Conservation (phyloP, 306 rosid genomes). For the Dalbergia cultrata region DNA sequence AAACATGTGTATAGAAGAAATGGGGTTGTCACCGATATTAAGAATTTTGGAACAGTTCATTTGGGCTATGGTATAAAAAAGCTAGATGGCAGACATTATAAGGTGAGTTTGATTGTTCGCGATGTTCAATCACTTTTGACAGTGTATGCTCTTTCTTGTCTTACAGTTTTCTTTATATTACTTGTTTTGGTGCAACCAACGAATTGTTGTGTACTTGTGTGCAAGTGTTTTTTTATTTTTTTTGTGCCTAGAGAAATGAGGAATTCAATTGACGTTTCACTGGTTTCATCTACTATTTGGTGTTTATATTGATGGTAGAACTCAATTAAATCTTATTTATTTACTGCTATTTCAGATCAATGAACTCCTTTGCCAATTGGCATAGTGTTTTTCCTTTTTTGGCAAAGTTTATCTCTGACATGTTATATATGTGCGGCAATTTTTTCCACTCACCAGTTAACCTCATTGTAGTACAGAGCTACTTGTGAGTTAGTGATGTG, state of each 20-base stretch:
- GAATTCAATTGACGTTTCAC: background rate
- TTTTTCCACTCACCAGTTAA: background rate
- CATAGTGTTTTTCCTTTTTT: background rate
- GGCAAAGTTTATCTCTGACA: background rate
- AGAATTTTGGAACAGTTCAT: conserved; percentile 68
- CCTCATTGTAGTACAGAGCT: conserved; percentile 5
- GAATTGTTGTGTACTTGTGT: background rate
- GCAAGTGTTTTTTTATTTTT: background rate
- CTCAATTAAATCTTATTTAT: conserved; percentile 10
- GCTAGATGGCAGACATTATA: conserved; percentile 85
- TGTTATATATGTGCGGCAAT: background rate
- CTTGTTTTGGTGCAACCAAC: background rate
- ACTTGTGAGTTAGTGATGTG: conserved; percentile 4
- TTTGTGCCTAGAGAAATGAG: conserved; percentile 11
- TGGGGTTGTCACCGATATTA: conserved; percentile 74
- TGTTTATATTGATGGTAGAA: background rate
- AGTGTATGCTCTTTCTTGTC: background rate
- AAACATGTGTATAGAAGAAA: conserved; percentile 78
- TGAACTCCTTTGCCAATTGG: background rate
- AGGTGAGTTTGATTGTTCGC: conserved; percentile 56
- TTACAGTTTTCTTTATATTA: background rate
- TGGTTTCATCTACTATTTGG: background rate
- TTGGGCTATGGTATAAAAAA: conserved; percentile 91
- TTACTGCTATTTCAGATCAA: background rate
- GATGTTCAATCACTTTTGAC: background rate